Percentiles rank a stretch among this genome's conserved stretches.
phyloP scores from a whole-genome alignment of 1,139 yeast species.

The Lodderomyces margitis region DNA sequence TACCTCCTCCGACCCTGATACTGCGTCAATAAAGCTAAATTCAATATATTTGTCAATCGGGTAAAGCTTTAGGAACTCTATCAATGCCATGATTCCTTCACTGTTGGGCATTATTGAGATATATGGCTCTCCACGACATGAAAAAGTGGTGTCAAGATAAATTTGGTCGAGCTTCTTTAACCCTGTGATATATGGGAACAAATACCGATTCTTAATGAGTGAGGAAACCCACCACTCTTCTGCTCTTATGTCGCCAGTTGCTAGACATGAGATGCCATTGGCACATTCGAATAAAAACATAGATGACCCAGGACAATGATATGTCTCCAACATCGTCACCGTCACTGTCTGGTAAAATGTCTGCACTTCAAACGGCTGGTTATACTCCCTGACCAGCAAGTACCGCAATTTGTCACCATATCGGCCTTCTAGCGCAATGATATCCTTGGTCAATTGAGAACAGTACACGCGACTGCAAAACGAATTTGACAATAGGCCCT shows the following conservation, averaged over 20 bases:
- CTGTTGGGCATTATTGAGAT: conserved; percentile 42
- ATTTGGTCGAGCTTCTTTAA: conserved; percentile 39
- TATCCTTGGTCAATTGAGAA: conserved; percentile 42
- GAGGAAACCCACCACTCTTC: conserved; percentile 52
- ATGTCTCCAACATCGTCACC: conserved; percentile 36
- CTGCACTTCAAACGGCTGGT: conserved; percentile 23
- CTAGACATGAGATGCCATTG: conserved; percentile 32
- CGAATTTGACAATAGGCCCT: conserved; percentile 41
- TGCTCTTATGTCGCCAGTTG: conserved; percentile 62
- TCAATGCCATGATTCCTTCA: conserved; percentile 39
- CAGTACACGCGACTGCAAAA: conserved; percentile 51
- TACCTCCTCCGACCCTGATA: conserved; percentile 57
- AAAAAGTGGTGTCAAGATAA: conserved; percentile 59
- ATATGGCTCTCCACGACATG: conserved; percentile 49
- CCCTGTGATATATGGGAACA: conserved; percentile 45
- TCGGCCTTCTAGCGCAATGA: conserved; percentile 25
- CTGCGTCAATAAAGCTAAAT: conserved; percentile 41
- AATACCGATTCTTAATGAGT: conserved; percentile 34
- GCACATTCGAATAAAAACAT: conserved; percentile 51
- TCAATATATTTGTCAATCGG: conserved; percentile 43
- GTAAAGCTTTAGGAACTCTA: conserved; percentile 36
- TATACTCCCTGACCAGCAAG: conserved; percentile 22
- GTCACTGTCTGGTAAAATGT: conserved; percentile 17
- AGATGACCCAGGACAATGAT: conserved; percentile 64
- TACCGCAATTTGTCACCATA: conserved; percentile 24